phyloP scores from a whole-genome alignment of 179 eudicot species.

The Carnegiea gigantea region DNA sequence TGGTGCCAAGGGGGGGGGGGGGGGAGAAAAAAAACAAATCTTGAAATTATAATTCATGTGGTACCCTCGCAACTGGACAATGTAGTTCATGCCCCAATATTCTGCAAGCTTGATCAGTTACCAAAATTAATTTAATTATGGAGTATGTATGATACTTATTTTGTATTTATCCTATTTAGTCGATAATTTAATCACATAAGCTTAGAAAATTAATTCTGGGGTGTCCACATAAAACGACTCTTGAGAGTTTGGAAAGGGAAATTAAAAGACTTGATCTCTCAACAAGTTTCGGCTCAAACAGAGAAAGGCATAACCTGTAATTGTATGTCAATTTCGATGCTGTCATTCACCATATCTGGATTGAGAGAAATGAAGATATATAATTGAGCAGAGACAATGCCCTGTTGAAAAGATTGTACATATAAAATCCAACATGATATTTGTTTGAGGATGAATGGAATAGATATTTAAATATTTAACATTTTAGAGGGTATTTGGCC shows the following conservation, averaged over 20 bases:
- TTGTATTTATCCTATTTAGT: not conserved
- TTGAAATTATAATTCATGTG: not conserved
- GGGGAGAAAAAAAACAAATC: not conserved
- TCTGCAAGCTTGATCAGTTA: not conserved
- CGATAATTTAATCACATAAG: not conserved
- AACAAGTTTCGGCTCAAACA: not conserved
- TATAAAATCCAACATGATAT: too few relatives aligned
- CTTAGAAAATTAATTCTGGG: not conserved
- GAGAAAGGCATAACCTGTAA: too few relatives aligned
- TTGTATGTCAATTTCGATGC: too few relatives aligned
- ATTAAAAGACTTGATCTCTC: not conserved
- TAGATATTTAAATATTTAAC: too few relatives aligned
- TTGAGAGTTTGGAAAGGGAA: not conserved
- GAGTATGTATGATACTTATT: too few relatives aligned
- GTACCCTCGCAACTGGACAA: not conserved
- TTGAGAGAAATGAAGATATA: too few relatives aligned
- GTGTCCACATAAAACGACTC: not conserved
- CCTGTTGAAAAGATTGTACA: too few relatives aligned
- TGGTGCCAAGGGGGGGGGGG: too few relatives aligned
- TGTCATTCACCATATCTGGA: too few relatives aligned
- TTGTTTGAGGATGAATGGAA: too few relatives aligned
- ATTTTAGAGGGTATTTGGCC: too few relatives aligned
- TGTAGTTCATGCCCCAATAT: not conserved
- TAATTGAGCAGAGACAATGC: too few relatives aligned
- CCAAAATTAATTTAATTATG: not conserved